phyloP scores from a whole-genome alignment of 2,329 filamentous ascomycete species.

The Hypoxylon sp. region DNA sequence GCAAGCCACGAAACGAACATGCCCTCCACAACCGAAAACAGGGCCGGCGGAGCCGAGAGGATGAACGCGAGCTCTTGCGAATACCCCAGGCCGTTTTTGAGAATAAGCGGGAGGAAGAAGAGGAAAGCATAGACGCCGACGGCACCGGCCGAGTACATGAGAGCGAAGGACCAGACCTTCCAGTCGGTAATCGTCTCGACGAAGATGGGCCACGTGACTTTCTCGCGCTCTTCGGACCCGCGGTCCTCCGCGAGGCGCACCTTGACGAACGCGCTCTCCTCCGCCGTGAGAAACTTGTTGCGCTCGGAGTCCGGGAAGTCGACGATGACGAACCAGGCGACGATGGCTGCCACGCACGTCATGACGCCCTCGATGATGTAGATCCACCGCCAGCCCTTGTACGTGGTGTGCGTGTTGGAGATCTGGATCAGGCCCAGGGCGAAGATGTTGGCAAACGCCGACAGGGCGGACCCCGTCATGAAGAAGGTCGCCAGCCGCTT shows the following conservation, averaged over 20 bases:
- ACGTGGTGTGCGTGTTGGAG: conserved; percentile 54
- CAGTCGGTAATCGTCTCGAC: conserved; percentile 38
- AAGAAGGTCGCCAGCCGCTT: conserved; percentile 48
- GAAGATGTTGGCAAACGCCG: conserved; percentile 45
- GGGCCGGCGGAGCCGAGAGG: conserved; percentile 53
- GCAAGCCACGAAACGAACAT: conserved; percentile 51
- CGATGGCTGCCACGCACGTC: conserved; percentile 47
- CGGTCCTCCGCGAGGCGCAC: conserved; percentile 47
- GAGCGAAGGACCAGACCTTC: conserved; percentile 41
- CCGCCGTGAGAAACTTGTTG: conserved; percentile 56
- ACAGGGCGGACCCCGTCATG: conserved; percentile 47
- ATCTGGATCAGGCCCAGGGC: conserved; percentile 52
- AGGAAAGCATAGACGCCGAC: conserved; percentile 44
- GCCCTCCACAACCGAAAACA: conserved; percentile 51
- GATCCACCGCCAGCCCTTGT: conserved; percentile 62
- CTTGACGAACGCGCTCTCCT: conserved; percentile 52
- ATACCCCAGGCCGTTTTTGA: conserved; percentile 40
- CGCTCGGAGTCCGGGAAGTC: conserved; percentile 58
- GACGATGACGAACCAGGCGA: conserved; percentile 57
- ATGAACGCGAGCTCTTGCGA: conserved; percentile 47
- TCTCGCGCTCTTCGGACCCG: conserved; percentile 38
- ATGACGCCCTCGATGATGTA: conserved; percentile 59
- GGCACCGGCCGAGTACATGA: conserved; percentile 43
- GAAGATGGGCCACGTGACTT: conserved; percentile 38
- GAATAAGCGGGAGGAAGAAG: conserved; percentile 45